These are phyloP conservation scores for Metschnikowia borealis DNA, from an alignment of 805 yeast species.

Conservation along the genomic window DNA sequence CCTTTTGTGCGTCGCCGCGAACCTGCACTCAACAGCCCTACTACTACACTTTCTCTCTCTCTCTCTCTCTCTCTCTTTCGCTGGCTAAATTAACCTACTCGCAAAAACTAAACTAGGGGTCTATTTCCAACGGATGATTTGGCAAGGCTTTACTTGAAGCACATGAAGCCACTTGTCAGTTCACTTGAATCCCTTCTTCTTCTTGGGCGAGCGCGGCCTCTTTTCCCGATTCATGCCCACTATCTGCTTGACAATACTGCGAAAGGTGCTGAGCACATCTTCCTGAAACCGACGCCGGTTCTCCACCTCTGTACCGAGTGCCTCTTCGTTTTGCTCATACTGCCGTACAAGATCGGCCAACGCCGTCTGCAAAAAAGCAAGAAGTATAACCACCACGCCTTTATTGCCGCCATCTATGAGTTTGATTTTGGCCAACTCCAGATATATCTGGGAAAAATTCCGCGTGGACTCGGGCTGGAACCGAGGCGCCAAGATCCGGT, in stretches of 20 bases:
- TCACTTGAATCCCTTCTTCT: neutral
- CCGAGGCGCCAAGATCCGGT: constrained; percentile 10
- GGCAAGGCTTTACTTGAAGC: neutral
- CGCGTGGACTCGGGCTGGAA: constrained; percentile 12
- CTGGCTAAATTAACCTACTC: neutral
- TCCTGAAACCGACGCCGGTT: constrained; percentile 13
- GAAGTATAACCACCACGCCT: constrained; percentile 5
- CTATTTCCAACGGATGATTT: neutral
- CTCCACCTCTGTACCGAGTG: constrained; percentile 11
- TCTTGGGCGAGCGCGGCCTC: neutral
- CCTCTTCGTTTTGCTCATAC: constrained; percentile 10
- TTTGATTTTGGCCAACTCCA: constrained; percentile 5
- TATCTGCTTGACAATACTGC: constrained; percentile 8
- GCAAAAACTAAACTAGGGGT: neutral
- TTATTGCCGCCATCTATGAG: constrained; percentile 4
- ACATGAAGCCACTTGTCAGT: no score
- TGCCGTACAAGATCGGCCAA: constrained; percentile 9
- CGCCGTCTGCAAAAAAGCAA: constrained; percentile 10
- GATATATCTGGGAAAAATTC: constrained; percentile 8
- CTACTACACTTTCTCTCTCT: no score
- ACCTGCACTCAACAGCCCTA: neutral
- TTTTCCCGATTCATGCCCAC: constrained; percentile 8
- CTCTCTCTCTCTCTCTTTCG: neutral
- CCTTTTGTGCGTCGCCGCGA: neutral
- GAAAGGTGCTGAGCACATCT: constrained; percentile 13